Evolutionary conservation across 495 filamentous ascomycete genomes (phyloP), one percentile per base, ranked within the genome.

Genomic region (Chaetomidium leptoderma): DNA sequence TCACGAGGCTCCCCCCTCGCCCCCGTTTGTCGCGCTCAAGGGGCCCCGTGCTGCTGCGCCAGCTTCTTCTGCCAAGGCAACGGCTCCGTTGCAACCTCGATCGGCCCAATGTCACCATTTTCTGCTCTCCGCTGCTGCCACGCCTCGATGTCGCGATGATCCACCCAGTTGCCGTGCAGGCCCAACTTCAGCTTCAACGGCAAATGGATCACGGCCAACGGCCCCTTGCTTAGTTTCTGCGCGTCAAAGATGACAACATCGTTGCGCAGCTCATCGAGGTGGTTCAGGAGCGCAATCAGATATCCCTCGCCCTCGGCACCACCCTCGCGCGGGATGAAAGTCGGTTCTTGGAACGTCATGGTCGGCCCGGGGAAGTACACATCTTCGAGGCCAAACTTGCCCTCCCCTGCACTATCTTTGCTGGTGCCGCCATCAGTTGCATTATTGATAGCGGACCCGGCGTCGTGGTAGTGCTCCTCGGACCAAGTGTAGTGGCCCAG

Each of bases 331-430:
- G 81, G 81, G 30, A 83, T 78, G 58, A 84, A 84, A 0, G 79
- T 75, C 0, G 82, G 81, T 57, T 84, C 81, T 57, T 85, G 81
- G 61, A 83, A 79, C 3, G 78, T 76, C 53, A 71, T 73, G 0
- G 74, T 79, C 39, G 76, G 74, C 0, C 78, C 77, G 17, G 76
- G 66, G 56, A 74, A 81, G 55, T 74, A 82, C 10, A 72, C 68
- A 51, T 74, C 72, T 33, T 76, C 62, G 0, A 59, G 54, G 6
- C 68, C 65, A 14, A 40, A 63, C 56, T 66, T 66, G n/a, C 57
- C 59, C 10, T 57, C 27, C 29, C 43, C 24, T 0, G 26, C 54
- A 0, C 10, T 23, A 6, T 29, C 26, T 9, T 2, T 26, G 14
- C 8, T 27, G 0, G 32, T 21, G 4, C 48, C 11, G n/a, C n/a